phyloP scores from a whole-genome alignment of 2,329 filamentous ascomycete genomes.

The Ilyonectria sp. region DNA sequence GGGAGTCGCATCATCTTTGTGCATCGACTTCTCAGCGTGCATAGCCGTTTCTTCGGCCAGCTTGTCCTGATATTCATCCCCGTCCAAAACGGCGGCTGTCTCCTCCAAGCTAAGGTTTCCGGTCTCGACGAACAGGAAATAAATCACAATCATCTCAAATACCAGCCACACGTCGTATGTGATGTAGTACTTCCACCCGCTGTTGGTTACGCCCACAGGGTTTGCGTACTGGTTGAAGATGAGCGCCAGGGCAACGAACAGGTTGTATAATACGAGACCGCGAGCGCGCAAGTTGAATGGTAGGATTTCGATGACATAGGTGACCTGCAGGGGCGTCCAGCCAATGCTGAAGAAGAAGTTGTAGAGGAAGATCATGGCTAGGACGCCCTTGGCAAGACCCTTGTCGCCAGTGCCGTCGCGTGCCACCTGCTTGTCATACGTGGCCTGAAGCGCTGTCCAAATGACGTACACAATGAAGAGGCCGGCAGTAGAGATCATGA shows the following conservation, averaged over 20 bases:
- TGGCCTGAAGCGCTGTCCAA: conserved; percentile 28
- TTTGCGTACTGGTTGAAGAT: conserved; percentile 60
- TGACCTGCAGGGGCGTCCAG: conserved; percentile 20
- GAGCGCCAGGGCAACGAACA: conserved; percentile 41
- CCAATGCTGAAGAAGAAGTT: conserved; percentile 10
- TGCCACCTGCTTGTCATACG: conserved; percentile 12
- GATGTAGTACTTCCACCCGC: conserved; percentile 32
- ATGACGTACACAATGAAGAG: conserved; percentile 4
- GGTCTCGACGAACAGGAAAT: conserved; percentile 30
- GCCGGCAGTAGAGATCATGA: conserved; percentile 17
- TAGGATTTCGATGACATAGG: conserved; percentile 57
- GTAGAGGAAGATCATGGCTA: conserved; percentile 31
- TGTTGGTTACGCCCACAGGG: conserved; percentile 51
- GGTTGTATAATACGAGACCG: conserved; percentile 43
- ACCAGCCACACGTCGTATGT: conserved; percentile 31
- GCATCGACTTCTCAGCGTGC: background rate
- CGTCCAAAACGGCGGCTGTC: conserved; percentile 24
- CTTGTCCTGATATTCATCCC: conserved; percentile 18
- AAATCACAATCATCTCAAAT: conserved; percentile 24
- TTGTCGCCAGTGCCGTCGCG: conserved; percentile 8
- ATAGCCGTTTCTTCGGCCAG: conserved; percentile 8
- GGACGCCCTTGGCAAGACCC: conserved; percentile 18
- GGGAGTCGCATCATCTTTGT: background rate
- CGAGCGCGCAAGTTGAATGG: conserved; percentile 53
- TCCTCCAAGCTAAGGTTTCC: conserved; percentile 26